Evolutionary conservation across 2,329 filamentous ascomycete species (phyloP), one percentile per base, ranked within the genome.

Genomic region (Xylariaceae sp.): DNA sequence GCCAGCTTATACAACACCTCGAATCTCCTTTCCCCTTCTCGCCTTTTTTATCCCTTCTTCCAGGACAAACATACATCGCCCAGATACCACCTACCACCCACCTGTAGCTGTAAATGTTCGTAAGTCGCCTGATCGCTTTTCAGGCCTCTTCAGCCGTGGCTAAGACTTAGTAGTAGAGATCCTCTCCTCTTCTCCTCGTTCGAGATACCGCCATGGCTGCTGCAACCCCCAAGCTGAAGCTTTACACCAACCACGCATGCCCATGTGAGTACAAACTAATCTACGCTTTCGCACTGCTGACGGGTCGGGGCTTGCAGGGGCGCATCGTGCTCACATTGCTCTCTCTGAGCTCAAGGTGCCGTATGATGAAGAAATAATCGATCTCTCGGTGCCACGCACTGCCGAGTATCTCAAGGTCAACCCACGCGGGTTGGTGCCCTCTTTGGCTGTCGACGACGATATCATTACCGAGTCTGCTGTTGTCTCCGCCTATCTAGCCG

Each of bases 331-430:
- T 1, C 86, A 92, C 63, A 90, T 91, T 54, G 81, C 81, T 5
- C 79, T 92, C 21, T 78, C 81, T 24, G 88, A 91, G 66, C 80
- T 88, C 10, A 78, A 78, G 9, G 67, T 92, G 24, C 76, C 82
- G 0, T 89, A 83, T 64, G 84, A 89, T 52, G 85, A 91, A 61
- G 84, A 89, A 55, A 82, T 84, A 52, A 88, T 95, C 63, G 87
- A 93, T 68, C 78, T 94, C 40, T 71, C 74, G 61, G 80, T 72
- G 8, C 89, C 90, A 0, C 84, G 90, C 8, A 84, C 87, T 23
- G 76, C 82, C 30, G 89, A 86, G 77, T 94, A 93, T 68, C 81
- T 94, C 7, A 77, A 86, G 45, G 75, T 94, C 68, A 92, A 93
- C 75, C 89, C 89, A 60, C 84, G 89, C 51, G 91, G 91, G 11